Base-by-base conservation (phyloP, 2,329 filamentous ascomycete genomes). In the Hirsutella thompsonii region DNA sequence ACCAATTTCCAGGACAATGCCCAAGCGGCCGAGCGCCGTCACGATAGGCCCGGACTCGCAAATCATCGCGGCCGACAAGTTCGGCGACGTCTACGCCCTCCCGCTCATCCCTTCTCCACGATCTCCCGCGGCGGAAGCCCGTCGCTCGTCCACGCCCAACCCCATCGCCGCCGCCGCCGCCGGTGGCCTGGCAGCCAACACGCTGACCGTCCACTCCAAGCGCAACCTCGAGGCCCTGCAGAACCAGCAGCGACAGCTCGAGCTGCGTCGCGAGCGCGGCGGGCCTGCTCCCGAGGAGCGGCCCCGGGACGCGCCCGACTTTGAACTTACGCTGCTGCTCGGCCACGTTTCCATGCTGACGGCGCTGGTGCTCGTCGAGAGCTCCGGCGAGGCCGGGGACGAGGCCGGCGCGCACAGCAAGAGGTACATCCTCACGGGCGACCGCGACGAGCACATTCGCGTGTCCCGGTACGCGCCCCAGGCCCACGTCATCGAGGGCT, bases 341-440 rank as follows among this genome's bases (percentile, higher is more conserved):
- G 92, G 92, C 11, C 92, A 98, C 61, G 92, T 98, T 13, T 95
- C 90, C 1, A 84, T 96, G 76, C 75, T 98, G 38, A 95, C 89
- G 2, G 81, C 86, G 53, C 58, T 95, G 39, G 60, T 68, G 2
- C 67, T 77, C 34, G 70, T 69, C 5, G 64, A 54, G 56, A 68
- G 48, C 46, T 63, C 49, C 44, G 58, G 50, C 20, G 57, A 58
- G 21, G 59, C 58, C n/a, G n/a, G n/a, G n/a, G n/a, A n/a, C n/a
- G n/a, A n/a, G n/a, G n/a, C n/a, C n/a, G n/a, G n/a, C n/a, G n/a
- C n/a, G n/a, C n/a, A n/a, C n/a, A n/a, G n/a, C n/a, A n/a, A n/a
- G n/a, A n/a, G n/a, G 14, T 76, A 75, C 49, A 72, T 78, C 54
- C 48, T 79, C 49, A 76, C 74, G 0, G 67, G 64, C 5, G 69